phyloP scores from a whole-genome alignment of 1,284 basidiomycete species.

The Anthracocystis setariae region DNA sequence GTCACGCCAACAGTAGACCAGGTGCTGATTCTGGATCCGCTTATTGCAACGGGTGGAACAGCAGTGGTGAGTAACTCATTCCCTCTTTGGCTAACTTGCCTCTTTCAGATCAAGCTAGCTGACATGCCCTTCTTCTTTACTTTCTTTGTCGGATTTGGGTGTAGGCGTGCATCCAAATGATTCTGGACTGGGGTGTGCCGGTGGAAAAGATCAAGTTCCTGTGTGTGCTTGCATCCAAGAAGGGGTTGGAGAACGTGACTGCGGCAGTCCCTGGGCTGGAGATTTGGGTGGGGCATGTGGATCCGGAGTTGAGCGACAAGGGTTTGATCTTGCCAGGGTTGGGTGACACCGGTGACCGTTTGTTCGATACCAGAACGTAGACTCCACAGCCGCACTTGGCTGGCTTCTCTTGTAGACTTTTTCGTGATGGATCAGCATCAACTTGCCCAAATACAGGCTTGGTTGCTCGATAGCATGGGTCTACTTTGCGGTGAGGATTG shows the following conservation, averaged over 20 bases:
- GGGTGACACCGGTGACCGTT: constrained; percentile 60
- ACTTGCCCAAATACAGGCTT: no score
- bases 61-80: constrained; percentile 73
- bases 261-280: constrained; percentile 80
- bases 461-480: no score
- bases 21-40: constrained; percentile 84
- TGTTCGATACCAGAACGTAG: constrained; percentile 52
- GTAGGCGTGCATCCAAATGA: constrained; percentile 63
- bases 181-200: constrained; percentile 64
- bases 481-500: no score
- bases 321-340: constrained; percentile 63
- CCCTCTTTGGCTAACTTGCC: not conserved
- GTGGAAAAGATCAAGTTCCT: constrained; percentile 79
- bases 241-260: constrained; percentile 78
- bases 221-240: constrained; percentile 80
- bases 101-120: no score
- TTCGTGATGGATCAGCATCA: no score
- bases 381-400: not conserved
- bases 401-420: no score
- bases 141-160: not conserved
- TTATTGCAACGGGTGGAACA: constrained; percentile 94
- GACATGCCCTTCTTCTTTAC: constrained; percentile 1
- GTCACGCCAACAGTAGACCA: constrained; percentile 79
- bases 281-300: constrained; percentile 70
- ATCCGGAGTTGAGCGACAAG: constrained; percentile 56